These are phyloP conservation scores for Russula brevipes DNA, from an alignment of 768 basidiomycete genomes.

Conservation along the genomic window DNA sequence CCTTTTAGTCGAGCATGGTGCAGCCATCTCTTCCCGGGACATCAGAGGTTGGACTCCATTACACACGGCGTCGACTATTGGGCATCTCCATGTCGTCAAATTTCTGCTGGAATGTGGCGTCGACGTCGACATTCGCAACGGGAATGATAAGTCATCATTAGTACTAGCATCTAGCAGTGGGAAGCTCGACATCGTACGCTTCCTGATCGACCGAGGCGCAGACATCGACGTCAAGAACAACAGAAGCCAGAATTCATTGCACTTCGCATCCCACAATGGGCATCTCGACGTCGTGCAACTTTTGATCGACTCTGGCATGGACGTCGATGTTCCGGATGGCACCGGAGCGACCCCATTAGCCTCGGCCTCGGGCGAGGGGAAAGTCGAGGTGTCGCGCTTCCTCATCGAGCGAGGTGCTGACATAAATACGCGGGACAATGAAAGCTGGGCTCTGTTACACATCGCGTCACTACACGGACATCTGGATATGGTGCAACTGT, in stretches of 20 bases:
- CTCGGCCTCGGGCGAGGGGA: neutral
- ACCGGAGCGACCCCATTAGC: neutral
- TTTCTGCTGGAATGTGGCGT: neutral
- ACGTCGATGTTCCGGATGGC: neutral
- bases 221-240: neutral
- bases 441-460: neutral
- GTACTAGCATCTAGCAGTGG: neutral
- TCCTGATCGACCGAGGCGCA: neutral
- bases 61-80: neutral
- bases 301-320: neutral
- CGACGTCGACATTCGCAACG: neutral
- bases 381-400: neutral
- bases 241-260: neutral
- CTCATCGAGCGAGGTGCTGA: neutral
- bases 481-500: neutral
- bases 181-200: neutral
- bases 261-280: neutral
- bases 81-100: neutral
- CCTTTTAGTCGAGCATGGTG: neutral
- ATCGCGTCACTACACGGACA: neutral
- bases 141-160: neutral
- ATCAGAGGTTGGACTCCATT: neutral
- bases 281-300: neutral
- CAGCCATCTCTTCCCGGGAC: neutral
- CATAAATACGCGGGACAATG: neutral